Percentiles rank a stretch among this genome's conserved stretches.
These are phyloP conservation scores for Suhomyces faveliae DNA, from an alignment of 805 yeast species.

Conservation along the genomic window DNA sequence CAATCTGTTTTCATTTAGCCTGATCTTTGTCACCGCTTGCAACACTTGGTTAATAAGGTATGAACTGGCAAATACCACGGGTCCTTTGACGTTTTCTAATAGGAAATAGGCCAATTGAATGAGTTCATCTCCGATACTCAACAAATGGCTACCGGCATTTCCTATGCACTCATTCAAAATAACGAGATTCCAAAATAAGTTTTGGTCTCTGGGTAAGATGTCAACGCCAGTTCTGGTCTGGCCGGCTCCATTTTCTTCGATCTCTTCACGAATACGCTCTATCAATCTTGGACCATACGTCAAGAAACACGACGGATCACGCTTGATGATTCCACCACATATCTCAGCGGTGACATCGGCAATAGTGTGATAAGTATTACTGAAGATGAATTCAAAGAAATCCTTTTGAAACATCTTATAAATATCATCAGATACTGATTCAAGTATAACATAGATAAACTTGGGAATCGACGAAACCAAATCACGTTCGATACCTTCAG, in stretches of 20 bases:
- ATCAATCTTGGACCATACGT: slow-evolving; percentile 45
- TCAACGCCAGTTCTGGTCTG: slow-evolving; percentile 62
- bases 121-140: slow-evolving; percentile 46
- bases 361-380: slow-evolving; percentile 57
- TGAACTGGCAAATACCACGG: slow-evolving; percentile 59
- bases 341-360: slow-evolving; percentile 70
- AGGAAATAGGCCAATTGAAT: slow-evolving; percentile 44
- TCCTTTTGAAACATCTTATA: slow-evolving; percentile 46
- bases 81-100: slow-evolving; percentile 57
- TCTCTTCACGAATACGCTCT: slow-evolving; percentile 59
- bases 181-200: slow-evolving; percentile 66
- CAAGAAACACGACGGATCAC: slow-evolving; percentile 52
- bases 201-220: slow-evolving; percentile 73
- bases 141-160: slow-evolving; percentile 56
- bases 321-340: slow-evolving; percentile 66
- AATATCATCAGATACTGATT: slow-evolving; percentile 58
- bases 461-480: slow-evolving; percentile 36
- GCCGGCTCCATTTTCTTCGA: slow-evolving; percentile 81
- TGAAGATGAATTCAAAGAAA: slow-evolving; percentile 57
- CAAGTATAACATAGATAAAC: slow-evolving; percentile 37
- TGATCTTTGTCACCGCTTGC: slow-evolving; percentile 59
- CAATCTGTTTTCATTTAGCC: slow-evolving; percentile 54
- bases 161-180: slow-evolving; percentile 69
- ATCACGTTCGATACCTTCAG: slow-evolving; percentile 52
- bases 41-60: slow-evolving; percentile 67